Base-by-base conservation (phyloP, 495 filamentous ascomycete species). In the Copromyces sp. region DNA sequence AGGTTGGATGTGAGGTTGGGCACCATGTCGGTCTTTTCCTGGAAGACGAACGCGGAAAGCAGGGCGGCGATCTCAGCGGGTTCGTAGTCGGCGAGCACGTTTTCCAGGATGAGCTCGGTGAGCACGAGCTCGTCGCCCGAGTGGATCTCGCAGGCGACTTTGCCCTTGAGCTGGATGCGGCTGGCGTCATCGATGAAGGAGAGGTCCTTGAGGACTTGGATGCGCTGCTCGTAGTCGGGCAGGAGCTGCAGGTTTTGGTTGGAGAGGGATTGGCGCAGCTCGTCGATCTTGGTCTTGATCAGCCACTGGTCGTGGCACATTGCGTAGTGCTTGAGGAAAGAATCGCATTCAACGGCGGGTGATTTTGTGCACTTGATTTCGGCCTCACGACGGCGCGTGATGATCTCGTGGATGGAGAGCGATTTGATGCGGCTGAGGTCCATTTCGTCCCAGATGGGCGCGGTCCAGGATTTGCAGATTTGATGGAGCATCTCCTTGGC, bases 81-180 rank as follows among this genome's bases (percentile, higher is more conserved):
- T 74, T 97, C 95, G 80, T 93, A 98, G 74, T 97, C 92, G 24
- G 94, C 94, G 4, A 99, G 89, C 7, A 97, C 93, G 79, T 99
- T 99, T 76, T 99, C 96, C 17, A 99, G 89, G 68, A 99, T 90
- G 4, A 99, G 87, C 79, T 99, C 95, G 1, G 95, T 99, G 37
- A 99, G 88, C 9, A 98, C 94, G n/a, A 99, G 88, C 81, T 98
- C 95, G 78, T 97, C 95, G 20, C 95, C 94, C 4, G 95, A 97
- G 83, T 98, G 96, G 74, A 99, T 93, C 86, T 99, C 95, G 83
- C 95, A 99, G 20, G 95, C 95, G 39, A 99, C 95, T 82, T 98
- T 97, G 80, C 95, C 95, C 83, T 99, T 99, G 73, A 99, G 86
- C 82, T 94, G 91, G 40, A 98, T 95, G 65, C 94, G 89, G 41